Base-by-base conservation (phyloP, 129 eudicot genomes). In the Flaveria linearis region DNA sequence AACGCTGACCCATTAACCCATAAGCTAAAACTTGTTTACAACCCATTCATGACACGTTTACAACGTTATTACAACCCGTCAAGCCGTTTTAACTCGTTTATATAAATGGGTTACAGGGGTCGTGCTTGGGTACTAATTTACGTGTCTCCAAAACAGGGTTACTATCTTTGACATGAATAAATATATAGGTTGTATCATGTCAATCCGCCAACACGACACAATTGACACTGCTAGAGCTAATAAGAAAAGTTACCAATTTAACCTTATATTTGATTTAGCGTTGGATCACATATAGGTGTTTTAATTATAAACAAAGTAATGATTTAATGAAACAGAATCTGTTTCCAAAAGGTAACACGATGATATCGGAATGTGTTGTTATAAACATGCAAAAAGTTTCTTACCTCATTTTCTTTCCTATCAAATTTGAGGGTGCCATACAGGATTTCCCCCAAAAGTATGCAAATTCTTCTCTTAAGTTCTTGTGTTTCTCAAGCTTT, bases 401-500 rank as follows among this genome's bases (percentile, higher is more conserved):
- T 61, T 89, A 94, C 97, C 97, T 94, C 99, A 11, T 83, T 28
- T 43, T 89, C 97, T 71, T 82, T 89, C 73, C 99, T 81, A 77
- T 89, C 96, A 64, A 94, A 94, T 75, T 89, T 94, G 84, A 91
- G 87, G 80, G 99, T 94, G 50, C 97, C 99, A 75, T 87, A 85
- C 28, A 80, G 80, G 42, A 94, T 87, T 82, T 94, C 99, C 26
- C 78, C 99, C 96, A 91, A 68, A 47, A 94, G 79, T 87, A 86
- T 62, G 80, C 71, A 75, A 90, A 89, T 91, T 91, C 99, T 80
- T 94, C 99, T 56, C 88, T 81, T 69, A 94, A 69, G 81, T 94
- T 94, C 86, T 94, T 94, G 92, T 94, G 96, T 83, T 94, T 94
- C 93, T 94, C 99, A 58, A 94, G 96, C 87, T 94, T 94, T 89